A percentile compares a stretch with the other conserved stretches of the same genome.
These are phyloP conservation scores for Aleurites moluccanus DNA, from an alignment of 441 rosid species.

Conservation along the genomic window DNA sequence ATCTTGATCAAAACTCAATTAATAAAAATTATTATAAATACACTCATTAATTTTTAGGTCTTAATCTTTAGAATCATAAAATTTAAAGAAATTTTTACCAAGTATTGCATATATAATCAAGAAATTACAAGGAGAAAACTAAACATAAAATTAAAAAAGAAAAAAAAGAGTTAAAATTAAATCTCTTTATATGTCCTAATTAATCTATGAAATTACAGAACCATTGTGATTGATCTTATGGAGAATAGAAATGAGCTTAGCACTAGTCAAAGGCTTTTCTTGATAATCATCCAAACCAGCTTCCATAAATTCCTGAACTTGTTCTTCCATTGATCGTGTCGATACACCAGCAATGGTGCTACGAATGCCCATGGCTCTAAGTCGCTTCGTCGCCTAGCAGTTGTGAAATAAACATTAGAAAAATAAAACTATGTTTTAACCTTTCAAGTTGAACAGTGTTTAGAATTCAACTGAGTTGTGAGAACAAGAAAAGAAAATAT, in stretches of 20 bases:
- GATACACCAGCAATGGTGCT: constrained; percentile 75
- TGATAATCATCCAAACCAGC: constrained; percentile 79
- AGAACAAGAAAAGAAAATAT: background rate
- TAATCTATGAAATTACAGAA: background rate
- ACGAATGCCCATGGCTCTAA: constrained; percentile 73
- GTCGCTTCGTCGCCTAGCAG: constrained; percentile 61
- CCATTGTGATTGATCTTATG: constrained; percentile 33
- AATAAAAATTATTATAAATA: too few species aligned
- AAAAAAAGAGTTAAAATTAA: background rate
- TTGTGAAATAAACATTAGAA: too few species aligned
- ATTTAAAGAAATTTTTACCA: background rate
- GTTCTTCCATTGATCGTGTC: constrained; percentile 40
- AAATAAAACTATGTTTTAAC: too few species aligned
- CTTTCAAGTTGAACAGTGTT: too few species aligned
- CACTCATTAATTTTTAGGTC: too few species aligned
- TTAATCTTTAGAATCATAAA: background rate
- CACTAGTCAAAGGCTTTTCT: constrained; percentile 74
- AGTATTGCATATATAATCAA: background rate
- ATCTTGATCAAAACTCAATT: too few species aligned
- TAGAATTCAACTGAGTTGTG: too few species aligned
- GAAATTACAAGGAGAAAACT: background rate
- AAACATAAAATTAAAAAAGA: background rate
- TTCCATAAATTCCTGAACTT: constrained; percentile 56
- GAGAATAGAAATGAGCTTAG: constrained; percentile 59
- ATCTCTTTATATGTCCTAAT: background rate